These are phyloP conservation scores for Prosopis cineraria DNA, from an alignment of 306 rosid species.

Conservation along the genomic window DNA sequence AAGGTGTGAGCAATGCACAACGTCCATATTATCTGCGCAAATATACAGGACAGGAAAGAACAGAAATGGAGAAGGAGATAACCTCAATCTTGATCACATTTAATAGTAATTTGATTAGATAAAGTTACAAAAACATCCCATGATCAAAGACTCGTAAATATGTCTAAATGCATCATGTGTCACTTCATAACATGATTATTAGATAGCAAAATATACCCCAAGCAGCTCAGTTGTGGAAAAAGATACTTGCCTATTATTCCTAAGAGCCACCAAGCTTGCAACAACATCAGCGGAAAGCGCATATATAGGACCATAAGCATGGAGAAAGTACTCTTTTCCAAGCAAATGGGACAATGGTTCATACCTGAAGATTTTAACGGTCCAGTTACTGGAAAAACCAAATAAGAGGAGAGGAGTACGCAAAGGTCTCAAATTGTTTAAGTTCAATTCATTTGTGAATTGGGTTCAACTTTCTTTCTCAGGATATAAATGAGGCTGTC, in stretches of 20 bases:
- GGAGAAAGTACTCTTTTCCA: constrained; percentile 93
- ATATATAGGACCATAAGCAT: constrained; percentile 97
- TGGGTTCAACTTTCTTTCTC: not conserved
- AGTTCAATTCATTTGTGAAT: constrained; percentile 12
- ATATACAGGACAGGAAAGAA: not conserved
- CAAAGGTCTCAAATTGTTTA: not conserved
- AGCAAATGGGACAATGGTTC: constrained; percentile 83
- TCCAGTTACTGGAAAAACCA: constrained; percentile 12
- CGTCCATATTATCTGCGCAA: not conserved
- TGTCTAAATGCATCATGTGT: constrained; percentile 14
- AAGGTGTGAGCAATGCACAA: not conserved
- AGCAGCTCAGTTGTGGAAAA: constrained; percentile 13
- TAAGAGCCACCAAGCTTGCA: constrained; percentile 86
- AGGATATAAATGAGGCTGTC: not conserved
- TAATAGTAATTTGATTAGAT: not conserved
- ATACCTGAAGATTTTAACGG: constrained; percentile 59
- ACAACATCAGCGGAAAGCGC: constrained; percentile 96
- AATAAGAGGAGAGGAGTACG: too few species aligned
- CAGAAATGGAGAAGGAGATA: not conserved
- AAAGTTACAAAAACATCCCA: constrained; percentile 4
- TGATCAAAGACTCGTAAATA: not conserved
- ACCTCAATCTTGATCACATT: constrained; percentile 8
- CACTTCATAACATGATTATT: constrained; percentile 14
- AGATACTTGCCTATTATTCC: constrained; percentile 72
- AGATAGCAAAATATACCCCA: constrained; percentile 14